Conservation (phyloP, 2,329 filamentous ascomycete genomes). For the Alternaria ethzedia region DNA sequence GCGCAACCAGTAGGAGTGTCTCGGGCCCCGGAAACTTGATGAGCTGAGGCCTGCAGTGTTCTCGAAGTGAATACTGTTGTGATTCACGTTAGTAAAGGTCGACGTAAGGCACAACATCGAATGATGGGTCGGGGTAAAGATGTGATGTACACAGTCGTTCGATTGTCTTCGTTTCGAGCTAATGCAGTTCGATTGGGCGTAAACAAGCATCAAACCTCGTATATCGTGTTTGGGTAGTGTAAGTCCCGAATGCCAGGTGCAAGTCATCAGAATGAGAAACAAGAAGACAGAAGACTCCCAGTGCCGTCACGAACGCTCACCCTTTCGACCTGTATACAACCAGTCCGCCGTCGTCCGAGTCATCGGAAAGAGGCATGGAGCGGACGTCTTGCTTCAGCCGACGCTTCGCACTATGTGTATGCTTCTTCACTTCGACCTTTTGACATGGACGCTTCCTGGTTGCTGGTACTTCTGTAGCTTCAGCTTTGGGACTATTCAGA, state of each 20-base stretch:
- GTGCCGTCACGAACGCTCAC: neutral
- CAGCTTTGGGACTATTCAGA: neutral
- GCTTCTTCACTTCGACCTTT: neutral
- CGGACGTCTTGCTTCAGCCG: neutral
- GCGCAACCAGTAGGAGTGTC: neutral
- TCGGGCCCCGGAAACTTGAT: neutral
- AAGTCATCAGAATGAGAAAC: neutral
- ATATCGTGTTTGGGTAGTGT: neutral
- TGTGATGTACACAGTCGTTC: neutral
- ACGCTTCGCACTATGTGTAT: neutral
- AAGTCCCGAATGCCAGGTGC: neutral
- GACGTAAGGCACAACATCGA: neutral
- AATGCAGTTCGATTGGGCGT: neutral
- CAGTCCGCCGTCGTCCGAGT: neutral
- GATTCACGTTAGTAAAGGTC: neutral
- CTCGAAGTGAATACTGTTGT: neutral
- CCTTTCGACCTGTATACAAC: neutral
- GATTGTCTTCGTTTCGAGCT: neutral
- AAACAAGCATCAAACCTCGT: neutral
- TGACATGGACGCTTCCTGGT: neutral
- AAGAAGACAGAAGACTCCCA: neutral
- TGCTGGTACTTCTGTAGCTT: neutral
- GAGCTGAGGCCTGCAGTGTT: neutral
- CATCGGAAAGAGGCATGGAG: neutral
- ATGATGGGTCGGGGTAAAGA: neutral